phyloP scores from a whole-genome alignment of 257 asterid species.

The Rehmannia glutinosa region DNA sequence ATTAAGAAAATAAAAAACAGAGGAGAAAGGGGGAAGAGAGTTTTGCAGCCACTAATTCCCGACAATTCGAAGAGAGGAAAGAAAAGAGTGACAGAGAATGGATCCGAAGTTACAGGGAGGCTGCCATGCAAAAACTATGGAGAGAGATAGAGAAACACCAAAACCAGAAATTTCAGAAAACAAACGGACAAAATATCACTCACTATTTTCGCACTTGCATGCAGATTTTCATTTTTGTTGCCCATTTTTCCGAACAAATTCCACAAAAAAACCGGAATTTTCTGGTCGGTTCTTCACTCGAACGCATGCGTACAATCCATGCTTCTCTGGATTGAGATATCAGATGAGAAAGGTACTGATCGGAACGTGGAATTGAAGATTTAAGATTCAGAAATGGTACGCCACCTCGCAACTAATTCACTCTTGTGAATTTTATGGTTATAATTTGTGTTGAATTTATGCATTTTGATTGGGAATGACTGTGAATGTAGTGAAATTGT shows the following conservation, averaged over 20 bases:
- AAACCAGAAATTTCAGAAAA: conserved; percentile 21
- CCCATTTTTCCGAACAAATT: neutral
- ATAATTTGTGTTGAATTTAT: neutral
- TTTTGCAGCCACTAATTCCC: conserved; percentile 50
- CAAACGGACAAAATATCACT: conserved; percentile 13
- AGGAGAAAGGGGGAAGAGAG: conserved; percentile 6
- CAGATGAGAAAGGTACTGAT: conserved; percentile 21
- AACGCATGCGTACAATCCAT: conserved; percentile 14
- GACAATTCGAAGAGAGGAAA: conserved; percentile 35
- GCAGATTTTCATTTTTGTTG: conserved; percentile 15
- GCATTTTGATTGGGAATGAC: neutral
- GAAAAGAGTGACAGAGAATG: conserved; percentile 23
- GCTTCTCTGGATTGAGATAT: conserved; percentile 18
- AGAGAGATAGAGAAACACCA: conserved; percentile 6
- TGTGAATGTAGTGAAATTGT: neutral
- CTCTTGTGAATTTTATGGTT: neutral
- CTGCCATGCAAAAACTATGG: conserved; percentile 36
- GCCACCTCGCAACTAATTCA: neutral
- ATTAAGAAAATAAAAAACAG: neutral
- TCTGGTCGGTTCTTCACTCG: conserved; percentile 14
- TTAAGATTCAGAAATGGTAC: conserved; percentile 46
- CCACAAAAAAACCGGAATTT: neutral
- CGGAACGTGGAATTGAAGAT: conserved; percentile 25
- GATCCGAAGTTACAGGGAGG: conserved; percentile 60
- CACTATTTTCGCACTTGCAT: conserved; percentile 18